Conservation (phyloP, 2,329 filamentous ascomycete genomes). For the Diplodia seriata region DNA sequence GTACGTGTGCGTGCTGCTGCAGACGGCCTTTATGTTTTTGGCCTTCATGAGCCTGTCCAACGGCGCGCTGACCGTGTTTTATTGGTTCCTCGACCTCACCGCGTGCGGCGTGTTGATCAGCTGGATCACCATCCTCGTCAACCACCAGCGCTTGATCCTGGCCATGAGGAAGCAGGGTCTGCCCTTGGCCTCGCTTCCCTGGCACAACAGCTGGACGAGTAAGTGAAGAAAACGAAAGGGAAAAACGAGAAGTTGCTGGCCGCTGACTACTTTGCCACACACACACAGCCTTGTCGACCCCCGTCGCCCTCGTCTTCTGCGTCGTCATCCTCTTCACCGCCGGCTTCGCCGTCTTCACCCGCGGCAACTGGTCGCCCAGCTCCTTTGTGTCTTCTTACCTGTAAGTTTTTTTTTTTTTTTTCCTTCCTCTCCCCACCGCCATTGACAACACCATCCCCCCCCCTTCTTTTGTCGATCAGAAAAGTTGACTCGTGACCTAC, state of each 20-base stretch:
- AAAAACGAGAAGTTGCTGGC: conserved; percentile 62
- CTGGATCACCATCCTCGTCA: conserved; percentile 58
- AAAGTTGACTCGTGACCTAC: too few relatives aligned
- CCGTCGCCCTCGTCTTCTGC: conserved; percentile 41
- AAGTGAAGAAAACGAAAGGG: conserved; percentile 47
- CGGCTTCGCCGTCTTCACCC: conserved; percentile 41
- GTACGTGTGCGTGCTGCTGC: conserved; percentile 72
- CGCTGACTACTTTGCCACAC: conserved; percentile 56
- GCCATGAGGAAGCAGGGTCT: conserved; percentile 56
- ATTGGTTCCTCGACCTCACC: conserved; percentile 68
- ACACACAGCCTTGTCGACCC: conserved; percentile 40
- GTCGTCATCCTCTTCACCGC: conserved; percentile 41
- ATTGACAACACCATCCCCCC: too few relatives aligned
- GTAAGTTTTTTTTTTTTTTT: neutral
- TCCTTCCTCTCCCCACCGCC: too few relatives aligned
- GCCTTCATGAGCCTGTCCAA: conserved; percentile 76
- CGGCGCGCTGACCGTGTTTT: conserved; percentile 69
- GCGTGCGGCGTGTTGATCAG: conserved; percentile 65
- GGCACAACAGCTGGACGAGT: conserved; percentile 53
- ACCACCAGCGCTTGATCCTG: conserved; percentile 57
- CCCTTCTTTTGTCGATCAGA: too few relatives aligned
- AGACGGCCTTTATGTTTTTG: conserved; percentile 72
- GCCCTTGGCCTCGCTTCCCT: conserved; percentile 49
- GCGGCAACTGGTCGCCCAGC: conserved; percentile 39
- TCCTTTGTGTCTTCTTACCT: conserved; percentile 47